Base-by-base conservation (phyloP, 306 rosid species). In the Sicyos edulis region DNA sequence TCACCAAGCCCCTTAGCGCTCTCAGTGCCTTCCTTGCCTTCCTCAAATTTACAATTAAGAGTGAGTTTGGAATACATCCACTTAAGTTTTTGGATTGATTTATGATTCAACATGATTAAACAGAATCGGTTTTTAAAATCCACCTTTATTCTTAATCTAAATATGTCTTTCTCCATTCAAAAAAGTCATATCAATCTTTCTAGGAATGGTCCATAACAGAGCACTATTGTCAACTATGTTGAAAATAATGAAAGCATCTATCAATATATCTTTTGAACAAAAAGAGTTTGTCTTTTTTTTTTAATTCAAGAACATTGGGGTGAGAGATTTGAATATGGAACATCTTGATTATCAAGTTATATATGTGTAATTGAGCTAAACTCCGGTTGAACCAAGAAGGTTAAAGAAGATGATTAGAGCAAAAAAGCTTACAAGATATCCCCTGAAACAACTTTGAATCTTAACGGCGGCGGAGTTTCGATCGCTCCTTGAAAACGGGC, bases 1-100 rank as follows among this genome's bases (percentile, higher is more conserved):
- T 85, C 64, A 89, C 90, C 24, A 92, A 74, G 72, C 97, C 97
- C 79, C 85, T 89, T 84, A 89, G 78, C 51, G 95, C 95, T 80
- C 84, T 80, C 75, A 89, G 54, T 50, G 97, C 96, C 83, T 92
- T 92, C 81, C 90, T 92, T 34, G 97, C 96, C 97, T 89, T 78
- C 49, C 49, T 85, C 80, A 37, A 80, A 63, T 76, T 79, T 47
- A 49, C 29, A 75, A 32, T 59, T 26, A 13, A 32, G 15, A 54
- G 20, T 32, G 59, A 72, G 58, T 15, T 32, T 34, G 21, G 0
- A 29, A 34, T 32, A 7, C 29, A 26, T 26, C 1, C 1, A 26
- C 3, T 26, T 26, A 26, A 1, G 29, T 26, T 26, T 26, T 26
- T 26, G 1, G 29, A 3, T 26, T 26, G 29, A 26, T 26, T 26